Base-by-base conservation (phyloP, 2,329 filamentous ascomycete genomes). In the Penicillium sp. region DNA sequence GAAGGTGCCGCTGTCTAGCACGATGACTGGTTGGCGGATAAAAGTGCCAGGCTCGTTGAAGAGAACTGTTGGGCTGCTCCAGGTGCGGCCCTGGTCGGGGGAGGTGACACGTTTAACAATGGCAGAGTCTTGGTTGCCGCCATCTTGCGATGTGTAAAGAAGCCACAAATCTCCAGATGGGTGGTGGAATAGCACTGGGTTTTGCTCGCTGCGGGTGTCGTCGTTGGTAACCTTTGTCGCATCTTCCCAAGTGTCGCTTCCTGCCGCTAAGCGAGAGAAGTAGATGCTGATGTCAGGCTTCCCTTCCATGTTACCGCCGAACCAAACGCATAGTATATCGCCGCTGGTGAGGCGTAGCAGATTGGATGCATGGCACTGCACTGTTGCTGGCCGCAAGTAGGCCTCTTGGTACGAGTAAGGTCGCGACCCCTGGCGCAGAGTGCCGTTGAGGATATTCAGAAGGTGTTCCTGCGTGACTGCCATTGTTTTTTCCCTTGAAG, bases 221-320 rank as follows among this genome's bases (percentile, higher is more conserved):
- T 58, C 56, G 35, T 58, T 48, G 1, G 56, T 52, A 15, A 58
- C 56, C 15, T 52, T 51, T 2, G 35, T 1, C 0, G 49, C 38
- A 2, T 46, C 26, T 6, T 38, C 17, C 56, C 56, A 58, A 7
- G 35, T 41, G 5, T 46, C n/a, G 9, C 19, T 23, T n/a, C 56
- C 56, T 26, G 49, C 31, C n/a, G 38, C 11, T 17, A 58, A 35
- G 6, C 56, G 48, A 31, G 56, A 19, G 0, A 58, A 26, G 23
- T 58, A 58, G 38, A 58, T 53, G 29, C 56, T 58, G 49, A 58
- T 58, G 31, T 58, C 56, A 3, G 56, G 56, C 19, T 58, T 58
- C 3, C 56, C 56, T 29, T 58, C 56, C 56, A 58, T 58, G 38
- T 58, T 58, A 3, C 56, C 56, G n/a, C 56, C 56, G 11, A 58